Conservation (phyloP, 1,139 yeast species). For the Lodderomyces parapsilosis region DNA sequence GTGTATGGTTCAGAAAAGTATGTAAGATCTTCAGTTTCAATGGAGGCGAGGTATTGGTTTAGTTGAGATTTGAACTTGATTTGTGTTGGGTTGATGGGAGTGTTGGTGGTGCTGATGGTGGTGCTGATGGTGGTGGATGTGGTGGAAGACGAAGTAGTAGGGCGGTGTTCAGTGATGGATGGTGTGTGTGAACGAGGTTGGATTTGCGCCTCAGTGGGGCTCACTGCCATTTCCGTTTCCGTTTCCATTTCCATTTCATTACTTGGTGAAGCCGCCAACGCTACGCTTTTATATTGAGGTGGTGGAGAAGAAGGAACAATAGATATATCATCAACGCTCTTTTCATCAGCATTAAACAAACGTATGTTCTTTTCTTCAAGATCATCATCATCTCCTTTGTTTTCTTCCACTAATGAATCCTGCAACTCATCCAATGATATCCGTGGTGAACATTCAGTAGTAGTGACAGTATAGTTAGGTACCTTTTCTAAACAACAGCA, state of each 20-base stretch:
- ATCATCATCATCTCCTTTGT: no score
- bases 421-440: neutral
- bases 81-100: neutral
- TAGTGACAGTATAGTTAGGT: neutral
- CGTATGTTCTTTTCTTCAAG: neutral
- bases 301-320: neutral
- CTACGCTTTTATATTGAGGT: neutral
- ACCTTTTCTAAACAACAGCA: neutral
- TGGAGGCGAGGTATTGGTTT: constrained; percentile 1
- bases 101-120: no score
- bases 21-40: neutral
- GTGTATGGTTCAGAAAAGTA: neutral
- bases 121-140: no score
- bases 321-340: neutral
- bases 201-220: no score
- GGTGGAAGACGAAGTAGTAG: no score
- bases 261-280: neutral
- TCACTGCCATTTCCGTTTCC: no score
- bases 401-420: neutral
- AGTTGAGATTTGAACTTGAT: constrained; percentile 3
- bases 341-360: neutral
- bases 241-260: neutral
- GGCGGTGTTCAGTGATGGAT: neutral
- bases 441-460: constrained; percentile 1
- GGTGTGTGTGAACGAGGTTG: no score